Evolutionary conservation across 1,139 yeast genomes (phyloP), one percentile per base, ranked within the genome.

Genomic region (Pichia sp.): DNA sequence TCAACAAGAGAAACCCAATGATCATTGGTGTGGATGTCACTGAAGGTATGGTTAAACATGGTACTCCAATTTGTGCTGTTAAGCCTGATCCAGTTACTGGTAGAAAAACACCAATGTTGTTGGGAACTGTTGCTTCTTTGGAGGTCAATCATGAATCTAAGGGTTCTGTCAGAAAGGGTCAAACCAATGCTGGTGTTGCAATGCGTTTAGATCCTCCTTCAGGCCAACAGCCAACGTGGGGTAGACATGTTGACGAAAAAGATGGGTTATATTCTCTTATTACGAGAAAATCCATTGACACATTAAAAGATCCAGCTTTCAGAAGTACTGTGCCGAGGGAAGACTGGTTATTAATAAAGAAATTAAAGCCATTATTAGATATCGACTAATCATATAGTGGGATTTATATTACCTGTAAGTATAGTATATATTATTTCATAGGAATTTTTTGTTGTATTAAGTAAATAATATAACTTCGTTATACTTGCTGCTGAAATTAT

Each of bases 1-100:
- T 93, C 72, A 95, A 95, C 83, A 93, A 93, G 78, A 89, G 99
- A 76, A 91, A 92, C 73, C 99, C 99, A 58, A 93, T 93, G 98
- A 91, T 93, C 68, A 88, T 93, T 69, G 99, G 99, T 82, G 98
- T 93, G 59, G 99, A 93, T 71, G 96, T 93, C 60, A 72, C 81
- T 53, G 98, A 93, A 71, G 99, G 99, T 66, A 79, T 88, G 46
- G 80, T 95, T 50, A 83, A 93, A 62, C 72, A 88, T 51, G 99
- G 99, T 56, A 92, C 99, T 1, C 99, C 99, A 62, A 90, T 93
- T 60, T 87, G 96, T 75, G 93, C 95, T 33, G 97, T 93, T 54
- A 91, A 92, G 73, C 76, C 77, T 50, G 97, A 92, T 67, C 96
- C 98, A 44, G 78, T 77, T 16, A 88, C 96, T 2, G 89, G 89